Base-by-base conservation (phyloP, 768 basidiomycete species). In the Bullera alba region DNA sequence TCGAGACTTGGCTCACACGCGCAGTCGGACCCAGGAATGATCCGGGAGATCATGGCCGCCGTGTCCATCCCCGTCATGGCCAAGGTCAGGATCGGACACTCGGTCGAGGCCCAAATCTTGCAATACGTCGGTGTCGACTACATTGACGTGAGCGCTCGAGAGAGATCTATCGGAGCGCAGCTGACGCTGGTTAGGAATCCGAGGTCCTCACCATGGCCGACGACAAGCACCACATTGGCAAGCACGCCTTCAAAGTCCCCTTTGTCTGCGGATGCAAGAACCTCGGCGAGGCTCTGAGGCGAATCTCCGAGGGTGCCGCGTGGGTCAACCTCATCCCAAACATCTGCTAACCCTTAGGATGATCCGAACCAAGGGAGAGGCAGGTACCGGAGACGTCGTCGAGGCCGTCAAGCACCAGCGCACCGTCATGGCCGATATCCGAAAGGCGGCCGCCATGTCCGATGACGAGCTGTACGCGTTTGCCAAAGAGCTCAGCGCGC, bases 91-190 rank as follows among this genome's bases (percentile, higher is more conserved):
- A 96, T 99, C 71, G 95, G 95, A 0, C 95, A 99, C 74, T 86
- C 93, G 63, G 91, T 93, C 50, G 95, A 99, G 75, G 91, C 92
- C 4, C 91, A 96, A 87, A 93, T 99, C 64, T 75, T 97, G 22
- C 91, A 97, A 79, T 81, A 82, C 19, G 78, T 96, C 63, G 92
- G 93, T 2, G 85, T 95, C 27, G 95, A 99, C 75, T 99, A 96
- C 74, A 73, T 74, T 48, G 73, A 74, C 54, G 65, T 63, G 48
- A 61, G 65, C 61, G 3, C 3, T 26, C 10, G 48, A 37, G n/a
- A 57, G 23, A 15, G 44, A n/a, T n/a, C n/a, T n/a, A n/a, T 26
- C 21, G 26, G 15, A 19, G 17, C 42, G 26, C n/a, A 15, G 12
- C 14, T 15, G 17, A 16, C 5, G 42, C 19, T 14, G 12, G 22